A percentile compares a stretch with the other conserved stretches of the same genome.
phyloP scores from a whole-genome alignment of 2,329 filamentous ascomycete genomes.

The Metarhizium guizhouense region DNA sequence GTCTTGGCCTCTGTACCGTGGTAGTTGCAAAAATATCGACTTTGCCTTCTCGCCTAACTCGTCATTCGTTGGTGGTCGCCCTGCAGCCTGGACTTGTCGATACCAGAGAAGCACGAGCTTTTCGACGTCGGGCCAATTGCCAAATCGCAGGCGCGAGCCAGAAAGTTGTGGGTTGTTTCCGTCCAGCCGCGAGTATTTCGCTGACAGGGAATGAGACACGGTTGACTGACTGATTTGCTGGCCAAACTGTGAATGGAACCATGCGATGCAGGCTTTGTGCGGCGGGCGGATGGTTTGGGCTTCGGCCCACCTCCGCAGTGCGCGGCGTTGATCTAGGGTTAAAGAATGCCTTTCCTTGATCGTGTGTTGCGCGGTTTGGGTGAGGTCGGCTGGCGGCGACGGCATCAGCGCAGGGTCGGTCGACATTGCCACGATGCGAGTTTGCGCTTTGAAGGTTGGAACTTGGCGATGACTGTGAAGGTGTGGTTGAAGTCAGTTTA shows the following conservation, averaged over 20 bases:
- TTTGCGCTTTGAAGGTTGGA: neutral
- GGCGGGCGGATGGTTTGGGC: constrained; percentile 46
- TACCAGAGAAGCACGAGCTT: constrained; percentile 49
- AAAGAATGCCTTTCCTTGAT: constrained; percentile 47
- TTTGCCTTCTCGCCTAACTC: constrained; percentile 55
- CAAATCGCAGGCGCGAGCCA: constrained; percentile 52
- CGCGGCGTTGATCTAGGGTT: constrained; percentile 53
- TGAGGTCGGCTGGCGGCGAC: neutral
- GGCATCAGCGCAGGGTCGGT: neutral
- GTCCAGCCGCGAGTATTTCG: constrained; percentile 53
- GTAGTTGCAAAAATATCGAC: constrained; percentile 46
- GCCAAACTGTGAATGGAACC: constrained; percentile 50
- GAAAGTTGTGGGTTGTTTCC: constrained; percentile 50
- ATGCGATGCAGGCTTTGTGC: constrained; percentile 55
- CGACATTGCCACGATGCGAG: neutral
- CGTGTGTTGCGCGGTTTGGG: neutral
- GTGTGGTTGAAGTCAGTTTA: constrained; percentile 15
- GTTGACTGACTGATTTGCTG: constrained; percentile 55
- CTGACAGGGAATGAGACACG: constrained; percentile 52
- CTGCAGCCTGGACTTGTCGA: constrained; percentile 39
- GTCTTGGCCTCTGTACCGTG: constrained; percentile 51
- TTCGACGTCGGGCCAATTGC: constrained; percentile 56
- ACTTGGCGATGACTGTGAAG: constrained; percentile 35
- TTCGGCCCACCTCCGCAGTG: constrained; percentile 51
- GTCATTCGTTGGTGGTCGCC: constrained; percentile 52